phyloP scores from a whole-genome alignment of 2,329 filamentous ascomycete species.

The Penicillium corylophilum region DNA sequence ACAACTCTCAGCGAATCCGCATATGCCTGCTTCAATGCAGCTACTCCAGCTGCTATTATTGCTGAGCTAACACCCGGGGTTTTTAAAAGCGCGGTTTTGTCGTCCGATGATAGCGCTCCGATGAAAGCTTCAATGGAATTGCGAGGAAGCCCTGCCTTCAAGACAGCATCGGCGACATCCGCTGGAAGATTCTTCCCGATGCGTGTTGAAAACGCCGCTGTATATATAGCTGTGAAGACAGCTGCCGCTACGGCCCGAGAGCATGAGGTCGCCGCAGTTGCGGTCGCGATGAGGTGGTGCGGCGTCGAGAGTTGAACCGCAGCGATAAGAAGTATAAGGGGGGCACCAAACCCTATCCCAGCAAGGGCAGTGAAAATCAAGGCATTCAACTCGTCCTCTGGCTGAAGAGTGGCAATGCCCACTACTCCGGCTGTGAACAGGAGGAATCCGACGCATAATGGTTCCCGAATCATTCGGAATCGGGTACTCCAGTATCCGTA shows the following conservation, averaged over 20 bases:
- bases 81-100: background rate
- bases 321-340: conserved; percentile 6
- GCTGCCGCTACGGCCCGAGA: conserved; percentile 5
- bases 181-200: background rate
- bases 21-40: conserved; percentile 5
- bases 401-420: conserved; percentile 3
- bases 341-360: conserved; percentile 3
- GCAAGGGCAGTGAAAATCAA: conserved; percentile 2
- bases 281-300: conserved; percentile 8
- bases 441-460: conserved; percentile 2
- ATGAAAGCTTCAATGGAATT: conserved; percentile 2
- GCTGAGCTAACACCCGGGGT: background rate
- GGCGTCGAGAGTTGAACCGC: conserved; percentile 9
- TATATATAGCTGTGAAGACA: conserved; percentile 8
- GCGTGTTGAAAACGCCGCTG: background rate
- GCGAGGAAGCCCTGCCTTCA: background rate
- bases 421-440: conserved; percentile 5
- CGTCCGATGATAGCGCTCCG: background rate
- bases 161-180: background rate
- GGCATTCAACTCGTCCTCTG: background rate
- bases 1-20: conserved; percentile 8
- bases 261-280: conserved; percentile 8
- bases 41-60: conserved; percentile 1
- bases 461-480: conserved; percentile 5
- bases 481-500: conserved; percentile 3